Base-by-base conservation (phyloP, 345 rosid species). In the Populus ilicifolia region DNA sequence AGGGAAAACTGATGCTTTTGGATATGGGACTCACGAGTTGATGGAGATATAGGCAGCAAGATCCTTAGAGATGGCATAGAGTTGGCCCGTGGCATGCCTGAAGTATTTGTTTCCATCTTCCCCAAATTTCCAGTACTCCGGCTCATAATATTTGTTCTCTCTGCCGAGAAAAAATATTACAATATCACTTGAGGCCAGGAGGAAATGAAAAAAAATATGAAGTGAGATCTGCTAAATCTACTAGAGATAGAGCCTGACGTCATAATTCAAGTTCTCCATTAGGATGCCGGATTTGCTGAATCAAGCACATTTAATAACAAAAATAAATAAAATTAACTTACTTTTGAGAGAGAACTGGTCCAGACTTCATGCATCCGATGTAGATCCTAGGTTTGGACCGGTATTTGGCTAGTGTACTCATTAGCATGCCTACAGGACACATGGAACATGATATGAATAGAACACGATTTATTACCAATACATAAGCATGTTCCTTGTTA, bases 291-390 rank as follows among this genome's bases (percentile, higher is more conserved):
- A 41, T 41, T 41, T 41, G 12, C 44, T 41, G 10, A 41, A 41
- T 41, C 11, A 41, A 41, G 44, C 44, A 9, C 3, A 9, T 41
- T 41, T 41, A 41, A 41, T 44, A 13, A 0, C 50, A 44, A 44
- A 44, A 3, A 44, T 44, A 44, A 13, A 44, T 13, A 44, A 9
- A 36, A 29, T 6, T 5, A 48, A 73, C 85, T 86, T 83, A 95
- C 99, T 92, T 88, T 39, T 85, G 87, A 46, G 90, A 85, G 27
- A 95, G 90, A 74, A 95, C 97, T 1, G 99, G 98, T 2, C 99
- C 98, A 1, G 99, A 93, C 76, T 93, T 95, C 99, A 95, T 95
- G 89, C 99, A 95, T 2, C 99, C 99, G n/a, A 95, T 93, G 77
- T 93, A 95, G 23, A 89, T 79, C 81, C 94, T 81, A 0, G 96